phyloP scores from a whole-genome alignment of 768 basidiomycete species.

The Mycena venus region DNA sequence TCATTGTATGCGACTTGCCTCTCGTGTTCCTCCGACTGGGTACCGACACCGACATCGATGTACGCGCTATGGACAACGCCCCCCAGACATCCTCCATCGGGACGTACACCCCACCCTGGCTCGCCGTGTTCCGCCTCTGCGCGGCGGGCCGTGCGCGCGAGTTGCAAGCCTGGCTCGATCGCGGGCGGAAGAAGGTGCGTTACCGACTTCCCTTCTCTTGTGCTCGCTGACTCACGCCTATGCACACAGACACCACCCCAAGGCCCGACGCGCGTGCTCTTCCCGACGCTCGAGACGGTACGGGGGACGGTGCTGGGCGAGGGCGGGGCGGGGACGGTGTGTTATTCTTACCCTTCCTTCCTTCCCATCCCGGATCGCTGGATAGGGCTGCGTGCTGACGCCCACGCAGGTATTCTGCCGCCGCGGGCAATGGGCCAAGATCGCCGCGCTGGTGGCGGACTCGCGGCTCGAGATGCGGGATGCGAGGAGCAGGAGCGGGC shows the following conservation, averaged over 20 bases:
- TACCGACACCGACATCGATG: no score
- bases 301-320: conserved; percentile 59
- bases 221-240: background rate
- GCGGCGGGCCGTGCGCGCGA: conserved; percentile 60
- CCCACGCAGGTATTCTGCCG: conserved; percentile 62
- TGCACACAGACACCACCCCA: conserved; percentile 14
- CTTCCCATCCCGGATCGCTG: background rate
- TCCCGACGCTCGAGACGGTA: conserved; percentile 68
- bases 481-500: conserved; percentile 68
- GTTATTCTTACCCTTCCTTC: conserved; percentile 28
- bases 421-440: conserved; percentile 59
- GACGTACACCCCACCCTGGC: conserved; percentile 69
- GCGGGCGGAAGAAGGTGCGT: conserved; percentile 32
- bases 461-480: conserved; percentile 67
- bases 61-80: background rate
- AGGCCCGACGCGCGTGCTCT: conserved; percentile 60
- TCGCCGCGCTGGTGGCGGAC: conserved; percentile 37
- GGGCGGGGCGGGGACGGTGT: conserved; percentile 66
- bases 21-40: no score
- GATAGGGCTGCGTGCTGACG: background rate
- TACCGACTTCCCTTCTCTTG: background rate
- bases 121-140: conserved; percentile 69
- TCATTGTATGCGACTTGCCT: no score
- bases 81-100: conserved; percentile 74
- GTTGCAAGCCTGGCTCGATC: conserved; percentile 60